Evolutionary conservation across 495 filamentous ascomycete species (phyloP).

Genomic region (Penicillium subrubescens): DNA sequence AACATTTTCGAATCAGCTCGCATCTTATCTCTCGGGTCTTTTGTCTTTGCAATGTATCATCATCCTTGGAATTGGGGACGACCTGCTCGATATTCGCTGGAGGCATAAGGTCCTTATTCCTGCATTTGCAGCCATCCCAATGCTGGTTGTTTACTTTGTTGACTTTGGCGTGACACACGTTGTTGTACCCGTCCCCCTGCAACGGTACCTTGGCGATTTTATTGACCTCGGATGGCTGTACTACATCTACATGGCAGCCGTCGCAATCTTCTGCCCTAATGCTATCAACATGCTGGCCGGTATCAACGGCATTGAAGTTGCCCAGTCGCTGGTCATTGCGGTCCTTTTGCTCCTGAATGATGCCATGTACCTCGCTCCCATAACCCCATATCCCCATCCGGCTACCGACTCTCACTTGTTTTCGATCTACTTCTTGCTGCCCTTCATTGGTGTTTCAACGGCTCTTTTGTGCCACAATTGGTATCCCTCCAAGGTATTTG

Average conservation of each 20-base stretch:
- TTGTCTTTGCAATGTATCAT: constrained; percentile 87
- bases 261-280: constrained; percentile 96
- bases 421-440: constrained; percentile 90
- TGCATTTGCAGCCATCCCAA: constrained; percentile 87
- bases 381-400: constrained; percentile 80
- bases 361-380: constrained; percentile 66
- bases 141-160: constrained; percentile 96
- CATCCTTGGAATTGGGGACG: constrained; percentile 90
- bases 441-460: constrained; percentile 88
- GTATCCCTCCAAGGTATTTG: constrained; percentile 94
- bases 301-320: constrained; percentile 96
- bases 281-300: constrained; percentile 98
- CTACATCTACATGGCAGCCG: constrained; percentile 92
- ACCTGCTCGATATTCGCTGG: constrained; percentile 98
- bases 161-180: constrained; percentile 96
- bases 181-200: constrained; percentile 82
- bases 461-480: constrained; percentile 91
- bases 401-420: constrained; percentile 95
- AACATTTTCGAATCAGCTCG: constrained; percentile 58
- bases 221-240: constrained; percentile 88
- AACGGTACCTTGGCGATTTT: constrained; percentile 77
- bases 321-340: constrained; percentile 90
- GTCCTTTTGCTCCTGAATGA: constrained; percentile 83
- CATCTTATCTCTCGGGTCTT: constrained; percentile 91
- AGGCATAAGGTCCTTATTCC: constrained; percentile 98